Evolutionary conservation across 1,284 basidiomycete species (phyloP).

Genomic region (Leccinum cinnamomeum): DNA sequence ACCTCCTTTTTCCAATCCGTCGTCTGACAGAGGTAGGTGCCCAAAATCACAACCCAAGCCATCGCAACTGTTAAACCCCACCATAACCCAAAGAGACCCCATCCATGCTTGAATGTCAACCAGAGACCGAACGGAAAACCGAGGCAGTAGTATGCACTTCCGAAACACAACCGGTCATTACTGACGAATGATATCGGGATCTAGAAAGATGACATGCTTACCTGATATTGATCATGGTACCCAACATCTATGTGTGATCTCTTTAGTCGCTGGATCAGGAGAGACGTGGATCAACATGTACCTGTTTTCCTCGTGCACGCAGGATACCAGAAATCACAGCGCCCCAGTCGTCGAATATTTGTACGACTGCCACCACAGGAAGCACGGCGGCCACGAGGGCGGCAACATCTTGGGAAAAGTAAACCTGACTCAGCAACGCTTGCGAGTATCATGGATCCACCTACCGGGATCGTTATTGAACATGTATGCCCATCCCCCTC

Average conservation of each 20-base stretch:
- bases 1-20: conserved; percentile 69
- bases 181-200: neutral
- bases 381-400: conserved; percentile 68
- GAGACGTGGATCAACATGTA: conserved; percentile 17
- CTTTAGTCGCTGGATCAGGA: neutral
- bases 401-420: conserved; percentile 50
- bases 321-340: conserved; percentile 76
- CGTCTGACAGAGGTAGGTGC: conserved; percentile 49
- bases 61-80: conserved; percentile 63
- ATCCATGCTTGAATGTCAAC: conserved; percentile 54
- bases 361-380: conserved; percentile 78
- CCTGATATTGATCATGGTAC: conserved; percentile 66
- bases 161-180: neutral
- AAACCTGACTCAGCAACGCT: neutral
- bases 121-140: conserved; percentile 67
- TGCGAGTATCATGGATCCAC: neutral
- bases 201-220: conserved; percentile 24
- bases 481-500: conserved; percentile 73
- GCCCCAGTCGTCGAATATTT: conserved; percentile 73
- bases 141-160: conserved; percentile 65
- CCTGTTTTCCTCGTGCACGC: conserved; percentile 75
- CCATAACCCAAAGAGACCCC: conserved; percentile 64
- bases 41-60: conserved; percentile 50
- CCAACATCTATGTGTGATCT: conserved; percentile 46
- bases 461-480: conserved; percentile 82